Base-by-base conservation (phyloP, 2,329 filamentous ascomycete species). In the Geosmithia morbida region DNA sequence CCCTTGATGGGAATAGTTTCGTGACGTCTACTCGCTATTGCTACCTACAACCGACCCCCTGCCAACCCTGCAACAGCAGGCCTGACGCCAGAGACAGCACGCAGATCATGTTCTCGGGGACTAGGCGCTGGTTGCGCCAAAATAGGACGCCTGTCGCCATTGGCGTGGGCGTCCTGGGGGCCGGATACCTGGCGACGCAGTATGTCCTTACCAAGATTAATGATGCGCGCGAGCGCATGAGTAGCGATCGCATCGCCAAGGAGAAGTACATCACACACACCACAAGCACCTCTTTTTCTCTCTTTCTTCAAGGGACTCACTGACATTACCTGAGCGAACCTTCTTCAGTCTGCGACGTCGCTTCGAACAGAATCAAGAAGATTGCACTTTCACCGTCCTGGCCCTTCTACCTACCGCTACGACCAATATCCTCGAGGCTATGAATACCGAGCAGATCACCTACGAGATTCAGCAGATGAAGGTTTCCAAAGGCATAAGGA, bases 311-410 rank as follows among this genome's bases (percentile, higher is more conserved):
- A 5, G 22, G 4, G 22, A 26, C 22, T 26, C 4, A 26, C 22
- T 26, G 8, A 26, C 22, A 26, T 26, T 4, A n/a, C n/a, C n/a
- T n/a, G n/a, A n/a, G n/a, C n/a, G n/a, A n/a, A 8, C 22, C 22
- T 26, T 26, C 39, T 41, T 29, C 57, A 97, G 90, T 65, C 77
- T 98, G 51, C 88, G 89, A 46, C 85, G 92, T 50, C 85, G 92
- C 59, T 98, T 98, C 67, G 87, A 97, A 64, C 92, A 98, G 66
- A 98, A 98, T 65, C 92, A 98, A 63, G 90, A 95, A 62, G 92
- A 98, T 66, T 98, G 92, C 67, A 96, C 90, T 44, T 96, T 94
- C 62, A 98, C 92, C 39, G 88, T 97, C 43, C 81, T 97, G n/a
- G 92, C 90, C 29, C 79, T 98, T 48, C 75, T 98, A 10, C 92